phyloP scores from a whole-genome alignment of 257 asterid species.

The Ajuga chamaepitys region DNA sequence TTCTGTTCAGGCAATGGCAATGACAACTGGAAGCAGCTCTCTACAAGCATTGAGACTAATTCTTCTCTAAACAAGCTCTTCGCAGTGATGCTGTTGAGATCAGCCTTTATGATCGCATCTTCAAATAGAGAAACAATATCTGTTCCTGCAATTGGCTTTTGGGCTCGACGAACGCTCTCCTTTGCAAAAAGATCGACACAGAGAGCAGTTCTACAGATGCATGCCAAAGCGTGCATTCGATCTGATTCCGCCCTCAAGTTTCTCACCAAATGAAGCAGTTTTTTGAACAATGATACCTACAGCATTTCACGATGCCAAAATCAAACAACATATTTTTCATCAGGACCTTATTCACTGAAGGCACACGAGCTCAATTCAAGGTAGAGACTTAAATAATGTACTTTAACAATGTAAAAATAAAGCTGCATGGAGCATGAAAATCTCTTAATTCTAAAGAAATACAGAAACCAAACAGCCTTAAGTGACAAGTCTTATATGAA shows the following conservation, averaged over 20 bases:
- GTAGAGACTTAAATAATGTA: background rate
- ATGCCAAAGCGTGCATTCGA: constrained; percentile 91
- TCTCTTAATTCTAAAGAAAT: no score
- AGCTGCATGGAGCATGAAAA: background rate
- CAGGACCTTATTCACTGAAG: background rate
- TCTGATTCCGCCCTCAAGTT: constrained; percentile 94
- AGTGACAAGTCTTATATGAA: no score
- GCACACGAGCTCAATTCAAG: background rate
- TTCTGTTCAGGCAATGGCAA: constrained; percentile 81
- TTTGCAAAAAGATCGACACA: constrained; percentile 90
- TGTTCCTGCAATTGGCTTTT: constrained; percentile 83
- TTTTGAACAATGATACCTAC: constrained; percentile 80
- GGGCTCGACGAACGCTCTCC: constrained; percentile 85
- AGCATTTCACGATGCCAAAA: constrained; percentile 8
- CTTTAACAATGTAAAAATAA: background rate
- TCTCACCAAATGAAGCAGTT: constrained; percentile 87
- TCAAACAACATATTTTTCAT: background rate
- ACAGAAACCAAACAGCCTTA: no score
- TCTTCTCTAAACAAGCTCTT: constrained; percentile 89
- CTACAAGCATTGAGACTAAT: constrained; percentile 83
- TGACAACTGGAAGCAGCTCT: constrained; percentile 91
- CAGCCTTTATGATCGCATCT: constrained; percentile 64
- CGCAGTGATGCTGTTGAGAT: constrained; percentile 69
- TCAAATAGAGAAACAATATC: constrained; percentile 83
- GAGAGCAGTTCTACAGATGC: constrained; percentile 90